Percentiles rank a stretch among this genome's conserved stretches.
Conservation (phyloP, 1,139 yeast species). For the Spathaspora sp. region DNA sequence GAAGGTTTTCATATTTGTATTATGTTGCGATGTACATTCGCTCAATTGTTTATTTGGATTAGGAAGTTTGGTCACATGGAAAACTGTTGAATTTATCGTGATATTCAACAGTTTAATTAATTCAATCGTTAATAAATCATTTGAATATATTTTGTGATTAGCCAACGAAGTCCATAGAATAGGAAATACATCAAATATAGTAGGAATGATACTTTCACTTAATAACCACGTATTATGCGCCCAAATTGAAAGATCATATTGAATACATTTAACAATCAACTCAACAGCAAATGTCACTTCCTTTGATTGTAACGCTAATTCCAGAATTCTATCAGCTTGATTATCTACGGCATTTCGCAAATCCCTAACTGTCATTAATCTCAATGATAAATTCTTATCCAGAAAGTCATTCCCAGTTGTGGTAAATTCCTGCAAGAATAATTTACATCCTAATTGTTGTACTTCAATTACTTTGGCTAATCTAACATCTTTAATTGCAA, state of each 20-base stretch:
- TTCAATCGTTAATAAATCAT: conserved; percentile 36
- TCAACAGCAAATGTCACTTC: conserved; percentile 29
- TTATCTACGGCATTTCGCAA: conserved; percentile 36
- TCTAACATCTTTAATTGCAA: conserved; percentile 5
- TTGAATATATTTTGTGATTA: conserved; percentile 31
- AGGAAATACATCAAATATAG: conserved; percentile 46
- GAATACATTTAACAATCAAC: conserved; percentile 47
- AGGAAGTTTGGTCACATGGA: conserved; percentile 26
- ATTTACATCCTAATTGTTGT: conserved; percentile 14
- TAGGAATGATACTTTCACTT: conserved; percentile 35
- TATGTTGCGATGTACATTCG: conserved; percentile 32
- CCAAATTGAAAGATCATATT: conserved; percentile 56
- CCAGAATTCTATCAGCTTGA: conserved; percentile 23
- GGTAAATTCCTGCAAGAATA: conserved; percentile 14
- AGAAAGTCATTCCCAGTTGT: conserved; percentile 12
- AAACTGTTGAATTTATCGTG: conserved; percentile 41
- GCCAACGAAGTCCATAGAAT: conserved; percentile 47
- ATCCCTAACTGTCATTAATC: conserved; percentile 31
- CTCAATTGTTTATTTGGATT: conserved; percentile 18
- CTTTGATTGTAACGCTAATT: conserved; percentile 18
- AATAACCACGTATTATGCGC: conserved; percentile 53
- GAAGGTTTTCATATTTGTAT: conserved; percentile 27
- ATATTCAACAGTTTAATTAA: conserved; percentile 43
- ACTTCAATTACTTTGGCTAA: conserved; percentile 7
- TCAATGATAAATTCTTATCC: conserved; percentile 19